Evolutionary conservation across 139 green algal species (phyloP).

Genomic region (Picochlorum costavermella): DNA sequence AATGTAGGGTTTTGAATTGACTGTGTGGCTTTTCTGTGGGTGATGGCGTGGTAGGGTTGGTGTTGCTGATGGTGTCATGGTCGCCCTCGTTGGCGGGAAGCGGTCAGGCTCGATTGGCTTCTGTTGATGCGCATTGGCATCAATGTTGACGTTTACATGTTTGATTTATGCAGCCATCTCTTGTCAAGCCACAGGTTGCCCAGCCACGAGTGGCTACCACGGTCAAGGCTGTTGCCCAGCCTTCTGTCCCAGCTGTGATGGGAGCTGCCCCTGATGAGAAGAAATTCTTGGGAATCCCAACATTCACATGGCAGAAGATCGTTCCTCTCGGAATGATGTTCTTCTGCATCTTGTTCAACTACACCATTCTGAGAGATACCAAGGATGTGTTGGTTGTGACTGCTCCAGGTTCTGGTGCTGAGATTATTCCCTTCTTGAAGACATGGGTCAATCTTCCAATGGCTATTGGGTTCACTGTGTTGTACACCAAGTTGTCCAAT

Average conservation of each 20-base stretch:
- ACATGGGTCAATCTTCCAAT: conserved; percentile 95
- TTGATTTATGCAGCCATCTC: too few species aligned
- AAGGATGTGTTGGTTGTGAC: conserved; percentile 99
- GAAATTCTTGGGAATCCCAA: conserved; percentile 27
- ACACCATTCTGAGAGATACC: conserved; percentile 98
- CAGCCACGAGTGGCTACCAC: too few species aligned
- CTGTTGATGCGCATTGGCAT: too few species aligned
- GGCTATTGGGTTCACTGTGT: conserved; percentile 89
- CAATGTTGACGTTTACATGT: too few species aligned
- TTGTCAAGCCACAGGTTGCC: too few species aligned
- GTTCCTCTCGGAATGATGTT: conserved; percentile 92
- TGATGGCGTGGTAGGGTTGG: too few species aligned
- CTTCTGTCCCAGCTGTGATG: background rate
- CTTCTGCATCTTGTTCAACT: conserved; percentile 99
- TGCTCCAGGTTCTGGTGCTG: conserved; percentile 86
- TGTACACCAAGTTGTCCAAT: conserved; percentile 94
- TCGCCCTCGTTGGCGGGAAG: too few species aligned
- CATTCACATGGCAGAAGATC: conserved; percentile 80
- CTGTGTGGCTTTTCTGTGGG: too few species aligned
- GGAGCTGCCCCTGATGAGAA: conserved; percentile 17
- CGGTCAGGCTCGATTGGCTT: too few species aligned
- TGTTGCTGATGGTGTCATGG: too few species aligned
- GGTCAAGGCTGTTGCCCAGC: too few species aligned
- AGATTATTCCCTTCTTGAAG: conserved; percentile 99
- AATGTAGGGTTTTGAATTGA: too few species aligned